These are phyloP conservation scores for Eutypa lata DNA, from an alignment of 2,329 filamentous ascomycete species.

Conservation along the genomic window DNA sequence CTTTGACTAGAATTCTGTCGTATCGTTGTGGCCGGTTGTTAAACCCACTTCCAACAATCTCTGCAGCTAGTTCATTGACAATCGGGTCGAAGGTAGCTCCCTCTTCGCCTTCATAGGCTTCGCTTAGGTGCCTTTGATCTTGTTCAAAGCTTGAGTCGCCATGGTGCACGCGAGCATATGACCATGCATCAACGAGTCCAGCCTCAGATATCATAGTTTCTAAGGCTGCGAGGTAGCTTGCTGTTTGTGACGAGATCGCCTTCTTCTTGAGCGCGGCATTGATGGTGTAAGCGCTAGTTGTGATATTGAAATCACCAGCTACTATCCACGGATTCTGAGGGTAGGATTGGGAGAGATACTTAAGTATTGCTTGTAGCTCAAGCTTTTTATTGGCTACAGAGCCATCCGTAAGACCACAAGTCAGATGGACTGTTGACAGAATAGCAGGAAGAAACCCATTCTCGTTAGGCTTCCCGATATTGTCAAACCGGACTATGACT, in stretches of 20 bases:
- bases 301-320: slow-evolving; percentile 63
- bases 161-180: slow-evolving; percentile 39
- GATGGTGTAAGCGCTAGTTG: slow-evolving; percentile 56
- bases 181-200: slow-evolving; percentile 52
- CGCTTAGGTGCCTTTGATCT: slow-evolving; percentile 17
- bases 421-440: slow-evolving; percentile 59
- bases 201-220: slow-evolving; percentile 43
- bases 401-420: slow-evolving; percentile 56
- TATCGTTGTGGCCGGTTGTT: slow-evolving; percentile 62
- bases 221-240: slow-evolving; percentile 39
- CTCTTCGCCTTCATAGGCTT: slow-evolving; percentile 55
- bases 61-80: slow-evolving; percentile 53
- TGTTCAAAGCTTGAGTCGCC: slow-evolving; percentile 35
- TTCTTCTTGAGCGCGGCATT: slow-evolving; percentile 48
- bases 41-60: slow-evolving; percentile 42
- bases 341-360: slow-evolving; percentile 41
- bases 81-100: slow-evolving; percentile 64
- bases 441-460: slow-evolving; percentile 38
- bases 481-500: slow-evolving; percentile 42
- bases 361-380: slow-evolving; percentile 51
- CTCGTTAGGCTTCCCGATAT: slow-evolving; percentile 23
- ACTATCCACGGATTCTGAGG: slow-evolving; percentile 49
- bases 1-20: slow-evolving; percentile 57
- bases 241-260: slow-evolving; percentile 50
- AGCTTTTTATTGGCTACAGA: slow-evolving; percentile 54